Evolutionary conservation across 495 filamentous ascomycete species (phyloP), one percentile per base, ranked within the genome.

Genomic region (Jackrogersella multiformis): DNA sequence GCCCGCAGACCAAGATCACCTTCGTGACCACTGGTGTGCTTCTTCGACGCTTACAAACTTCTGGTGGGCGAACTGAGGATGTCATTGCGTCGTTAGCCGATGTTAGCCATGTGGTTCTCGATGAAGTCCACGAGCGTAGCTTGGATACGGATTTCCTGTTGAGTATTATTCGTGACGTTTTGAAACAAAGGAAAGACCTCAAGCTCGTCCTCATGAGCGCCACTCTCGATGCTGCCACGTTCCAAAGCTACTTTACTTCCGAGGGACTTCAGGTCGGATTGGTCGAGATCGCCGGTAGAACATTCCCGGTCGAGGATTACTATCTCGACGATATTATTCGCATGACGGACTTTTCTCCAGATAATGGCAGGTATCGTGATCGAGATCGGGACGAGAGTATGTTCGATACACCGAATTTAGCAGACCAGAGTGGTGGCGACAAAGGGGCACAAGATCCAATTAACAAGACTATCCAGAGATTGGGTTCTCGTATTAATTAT

Each of bases 1-100:
- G 78, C 30, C 66, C 42, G 1, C 78, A 81, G 30, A 99, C 95
- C 0, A 96, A 90, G 76, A 94, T 97, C 65, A 95, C 91, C 0
- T 99, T 99, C 73, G 91, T 97, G 38, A 99, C 95, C 0, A 98
- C 95, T 23, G 95, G 95, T 85, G 94, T 99, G n/a, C 80, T 99
- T 36, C 84, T 99, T 13, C 82, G 96, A 55, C 86, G 92, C 5
- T 81, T 99, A 36, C 95, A 99, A 75, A 95, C 92, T 1, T 91
- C 91, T 16, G 91, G 92, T 24, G 91, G 90, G 35, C 83, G 86
- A 28, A 84, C 86, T 42, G 87, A 91, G 9, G 92, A 94, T 68
- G 86, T 96, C 5, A 87, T 92, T 12, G 86, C 87, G 45, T 91
- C 90, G 60, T 76, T 99, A 10, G 89, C 91, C 8, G 92, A 96